Conservation (phyloP, 169 alveolate species). For the Cryptosporidium viatorum region DNA sequence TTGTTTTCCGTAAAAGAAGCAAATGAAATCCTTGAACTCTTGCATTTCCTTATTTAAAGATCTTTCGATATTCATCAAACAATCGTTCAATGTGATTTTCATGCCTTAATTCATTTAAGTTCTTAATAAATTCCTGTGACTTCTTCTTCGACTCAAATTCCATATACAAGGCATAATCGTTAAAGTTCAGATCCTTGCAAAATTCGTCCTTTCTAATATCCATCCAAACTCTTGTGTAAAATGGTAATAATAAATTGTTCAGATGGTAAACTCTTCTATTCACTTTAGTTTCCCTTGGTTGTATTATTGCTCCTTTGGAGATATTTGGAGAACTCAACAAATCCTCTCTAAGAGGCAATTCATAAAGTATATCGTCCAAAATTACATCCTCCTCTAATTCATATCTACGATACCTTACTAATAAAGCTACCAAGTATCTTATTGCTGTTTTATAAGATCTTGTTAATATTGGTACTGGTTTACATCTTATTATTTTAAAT, state of each 20-base stretch:
- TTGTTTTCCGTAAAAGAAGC: conserved; percentile 4
- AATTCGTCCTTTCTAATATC: neutral
- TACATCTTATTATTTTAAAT: conserved; percentile 19
- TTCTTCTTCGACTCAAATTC: conserved; percentile 47
- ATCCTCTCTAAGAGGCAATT: conserved; percentile 63
- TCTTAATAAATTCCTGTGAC: conserved; percentile 27
- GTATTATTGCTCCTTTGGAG: conserved; percentile 63
- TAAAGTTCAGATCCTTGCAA: conserved; percentile 1
- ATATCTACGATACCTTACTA: conserved; percentile 24
- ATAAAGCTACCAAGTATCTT: conserved; percentile 46
- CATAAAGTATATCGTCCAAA: conserved; percentile 31
- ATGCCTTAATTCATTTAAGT: conserved; percentile 2
- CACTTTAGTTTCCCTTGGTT: conserved; percentile 7
- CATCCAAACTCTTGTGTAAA: conserved; percentile 37
- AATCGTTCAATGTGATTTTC: neutral
- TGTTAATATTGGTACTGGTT: conserved; percentile 57
- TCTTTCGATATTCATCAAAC: neutral
- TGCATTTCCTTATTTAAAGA: conserved; percentile 23
- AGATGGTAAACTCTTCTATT: conserved; percentile 20
- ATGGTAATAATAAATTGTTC: conserved; percentile 42
- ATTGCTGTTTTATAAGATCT: conserved; percentile 23
- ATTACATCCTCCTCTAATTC: conserved; percentile 3
- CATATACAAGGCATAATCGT: conserved; percentile 55
- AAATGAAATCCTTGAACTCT: neutral
- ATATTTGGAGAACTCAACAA: conserved; percentile 38